Evolutionary conservation across 2,329 filamentous ascomycete genomes (phyloP).

Genomic region (Celoporthe dispersa): DNA sequence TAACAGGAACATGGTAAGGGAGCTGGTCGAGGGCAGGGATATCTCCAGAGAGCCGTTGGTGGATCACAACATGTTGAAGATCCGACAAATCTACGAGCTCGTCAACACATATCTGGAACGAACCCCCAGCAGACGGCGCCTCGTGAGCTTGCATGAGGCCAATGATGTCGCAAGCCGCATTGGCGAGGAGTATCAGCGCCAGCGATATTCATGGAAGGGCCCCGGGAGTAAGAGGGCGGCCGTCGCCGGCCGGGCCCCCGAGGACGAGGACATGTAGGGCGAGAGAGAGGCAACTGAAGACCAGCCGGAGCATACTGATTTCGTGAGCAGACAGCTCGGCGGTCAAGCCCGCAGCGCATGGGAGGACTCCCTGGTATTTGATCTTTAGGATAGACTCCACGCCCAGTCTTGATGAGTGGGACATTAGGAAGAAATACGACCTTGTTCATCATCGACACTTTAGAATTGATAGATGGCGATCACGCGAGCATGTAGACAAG

Average conservation of each 20-base stretch:
- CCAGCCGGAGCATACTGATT: not conserved
- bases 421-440: too few species aligned
- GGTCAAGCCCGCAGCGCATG: not conserved
- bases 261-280: not conserved
- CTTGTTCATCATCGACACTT: too few species aligned
- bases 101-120: conserved; percentile 36
- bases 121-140: conserved; percentile 47
- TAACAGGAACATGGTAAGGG: not conserved
- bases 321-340: not conserved
- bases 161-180: conserved; percentile 45
- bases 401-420: too few species aligned
- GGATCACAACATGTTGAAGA: not conserved
- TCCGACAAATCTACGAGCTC: conserved; percentile 31
- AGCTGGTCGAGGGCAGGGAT: not conserved
- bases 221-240: not conserved
- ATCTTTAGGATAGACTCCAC: not conserved
- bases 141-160: conserved; percentile 60
- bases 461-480: too few species aligned
- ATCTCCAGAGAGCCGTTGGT: not conserved
- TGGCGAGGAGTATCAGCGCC: conserved; percentile 30
- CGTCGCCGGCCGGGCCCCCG: not conserved
- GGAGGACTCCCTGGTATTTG: not conserved
- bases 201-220: conserved; percentile 18
- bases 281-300: not conserved
- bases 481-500: too few species aligned